Evolutionary conservation across 306 rosid species (phyloP).

Genomic region (Malus sylvestris): DNA sequence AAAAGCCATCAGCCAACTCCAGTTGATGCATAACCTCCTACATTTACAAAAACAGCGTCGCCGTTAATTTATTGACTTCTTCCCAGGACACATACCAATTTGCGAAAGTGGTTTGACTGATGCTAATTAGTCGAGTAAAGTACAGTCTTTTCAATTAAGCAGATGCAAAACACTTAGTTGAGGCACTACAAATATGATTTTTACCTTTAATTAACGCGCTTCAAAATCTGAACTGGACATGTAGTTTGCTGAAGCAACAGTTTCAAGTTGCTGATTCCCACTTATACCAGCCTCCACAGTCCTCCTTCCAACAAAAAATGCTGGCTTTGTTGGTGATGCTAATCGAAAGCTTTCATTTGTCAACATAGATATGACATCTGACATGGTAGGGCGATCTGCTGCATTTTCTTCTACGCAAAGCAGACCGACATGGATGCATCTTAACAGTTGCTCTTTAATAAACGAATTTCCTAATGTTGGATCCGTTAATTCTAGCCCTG

Average conservation of each 20-base stretch:
- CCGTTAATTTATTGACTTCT: too few relatives aligned
- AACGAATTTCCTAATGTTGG: neutral
- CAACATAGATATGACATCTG: constrained; percentile 7
- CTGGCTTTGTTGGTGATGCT: constrained; percentile 2
- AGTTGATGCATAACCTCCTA: too few relatives aligned
- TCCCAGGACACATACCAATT: too few relatives aligned
- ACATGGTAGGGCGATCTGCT: constrained; percentile 18
- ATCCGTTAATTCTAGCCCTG: constrained; percentile 1
- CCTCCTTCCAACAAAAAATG: neutral
- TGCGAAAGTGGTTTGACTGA: too few relatives aligned
- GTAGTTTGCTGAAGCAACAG: neutral
- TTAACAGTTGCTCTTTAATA: constrained; percentile 1
- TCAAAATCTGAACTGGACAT: neutral
- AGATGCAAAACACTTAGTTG: too few relatives aligned
- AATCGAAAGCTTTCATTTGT: constrained; percentile 9
- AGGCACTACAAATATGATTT: too few relatives aligned
- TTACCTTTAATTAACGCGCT: too few relatives aligned
- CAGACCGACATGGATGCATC: constrained; percentile 16
- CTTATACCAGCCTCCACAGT: neutral
- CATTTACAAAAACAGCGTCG: too few relatives aligned
- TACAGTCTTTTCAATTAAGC: too few relatives aligned
- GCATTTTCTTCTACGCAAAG: constrained; percentile 12
- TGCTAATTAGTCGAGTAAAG: too few relatives aligned
- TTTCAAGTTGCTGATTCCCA: neutral
- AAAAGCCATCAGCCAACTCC: too few relatives aligned